phyloP scores from a whole-genome alignment of 805 yeast species.

The Brettanomyces naardenensis region DNA sequence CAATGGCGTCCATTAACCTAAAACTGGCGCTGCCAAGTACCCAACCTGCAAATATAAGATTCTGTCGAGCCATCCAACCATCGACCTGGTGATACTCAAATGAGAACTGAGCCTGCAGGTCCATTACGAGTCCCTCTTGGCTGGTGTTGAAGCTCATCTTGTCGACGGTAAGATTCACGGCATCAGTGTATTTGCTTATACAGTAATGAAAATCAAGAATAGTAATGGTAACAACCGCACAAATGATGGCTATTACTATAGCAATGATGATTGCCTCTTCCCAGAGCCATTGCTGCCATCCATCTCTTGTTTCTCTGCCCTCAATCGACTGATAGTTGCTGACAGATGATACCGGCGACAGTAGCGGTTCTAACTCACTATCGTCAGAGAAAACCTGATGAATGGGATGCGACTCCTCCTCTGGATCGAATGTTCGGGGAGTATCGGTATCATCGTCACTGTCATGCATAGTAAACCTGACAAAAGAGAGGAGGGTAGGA shows the following conservation, averaged over 20 bases:
- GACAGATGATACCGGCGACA: neutral
- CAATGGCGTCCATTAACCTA: neutral
- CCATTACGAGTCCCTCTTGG: neutral
- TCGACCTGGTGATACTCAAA: neutral
- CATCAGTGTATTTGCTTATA: neutral
- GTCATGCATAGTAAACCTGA: too few species aligned
- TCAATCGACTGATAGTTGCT: neutral
- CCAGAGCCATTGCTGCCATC: neutral
- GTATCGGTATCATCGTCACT: too few species aligned
- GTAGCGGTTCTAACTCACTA: constrained; percentile 1
- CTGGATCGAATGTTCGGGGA: too few species aligned
- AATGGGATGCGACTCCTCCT: too few species aligned
- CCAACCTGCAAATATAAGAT: neutral
- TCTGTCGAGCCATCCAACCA: neutral
- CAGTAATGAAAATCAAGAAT: neutral
- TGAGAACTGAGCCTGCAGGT: neutral
- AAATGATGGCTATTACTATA: neutral
- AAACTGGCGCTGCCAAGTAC: neutral
- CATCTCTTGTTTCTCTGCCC: neutral
- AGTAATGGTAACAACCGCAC: neutral
- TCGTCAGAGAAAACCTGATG: neutral
- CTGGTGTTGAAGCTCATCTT: neutral
- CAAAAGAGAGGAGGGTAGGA: too few species aligned
- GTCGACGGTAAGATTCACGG: neutral
- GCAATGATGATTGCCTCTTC: neutral